Evolutionary conservation across 73 alveolate species (phyloP).

Genomic region (Paramecium caudatum): DNA sequence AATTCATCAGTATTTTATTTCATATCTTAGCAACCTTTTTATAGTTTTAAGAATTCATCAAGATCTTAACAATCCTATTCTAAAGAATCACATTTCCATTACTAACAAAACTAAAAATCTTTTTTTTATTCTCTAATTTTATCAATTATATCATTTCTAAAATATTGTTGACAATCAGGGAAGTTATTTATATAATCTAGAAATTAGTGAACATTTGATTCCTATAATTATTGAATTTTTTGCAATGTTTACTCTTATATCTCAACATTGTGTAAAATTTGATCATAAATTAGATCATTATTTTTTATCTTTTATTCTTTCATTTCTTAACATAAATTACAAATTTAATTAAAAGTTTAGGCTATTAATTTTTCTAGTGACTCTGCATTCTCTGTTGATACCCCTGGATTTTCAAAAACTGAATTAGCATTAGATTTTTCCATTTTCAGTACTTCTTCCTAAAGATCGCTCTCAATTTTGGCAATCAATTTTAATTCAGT

Average conservation of each 20-base stretch:
- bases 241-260: not conserved
- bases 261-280: conserved; percentile 7
- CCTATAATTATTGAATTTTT: not conserved
- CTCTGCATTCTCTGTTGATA: not conserved
- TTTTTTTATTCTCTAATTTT: not conserved
- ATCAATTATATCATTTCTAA: not conserved
- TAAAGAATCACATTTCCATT: not conserved
- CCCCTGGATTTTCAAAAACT: not conserved
- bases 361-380: not conserved
- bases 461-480: conserved; percentile 34
- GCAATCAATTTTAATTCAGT: conserved; percentile 36
- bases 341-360: not conserved
- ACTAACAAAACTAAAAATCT: conserved; percentile 9
- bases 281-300: conserved; percentile 49
- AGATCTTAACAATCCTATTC: not conserved
- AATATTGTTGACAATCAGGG: not conserved
- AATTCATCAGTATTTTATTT: not conserved
- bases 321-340: conserved; percentile 5
- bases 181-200: conserved; percentile 9
- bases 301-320: conserved; percentile 25
- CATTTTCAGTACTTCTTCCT: not conserved
- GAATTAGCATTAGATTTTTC: conserved; percentile 9
- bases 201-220: not conserved
- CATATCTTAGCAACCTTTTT: not conserved
- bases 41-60: conserved; percentile 17